Evolutionary conservation across 2,329 filamentous ascomycete species (phyloP), one percentile per base, ranked within the genome.

Genomic region (Penicillium sp.): DNA sequence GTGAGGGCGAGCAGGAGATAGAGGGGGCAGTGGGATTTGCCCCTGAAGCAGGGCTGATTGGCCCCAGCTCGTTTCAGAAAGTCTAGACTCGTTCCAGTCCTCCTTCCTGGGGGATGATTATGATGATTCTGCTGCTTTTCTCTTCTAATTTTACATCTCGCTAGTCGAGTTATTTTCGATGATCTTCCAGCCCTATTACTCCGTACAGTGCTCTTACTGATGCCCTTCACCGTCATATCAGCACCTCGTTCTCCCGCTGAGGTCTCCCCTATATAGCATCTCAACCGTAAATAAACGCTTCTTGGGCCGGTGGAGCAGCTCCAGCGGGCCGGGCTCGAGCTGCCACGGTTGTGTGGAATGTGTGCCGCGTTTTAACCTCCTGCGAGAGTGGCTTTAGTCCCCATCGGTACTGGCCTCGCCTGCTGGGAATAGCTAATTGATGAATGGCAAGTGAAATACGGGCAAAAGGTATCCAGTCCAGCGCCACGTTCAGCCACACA

Each of bases 31-130:
- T 22, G 50, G 22, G 22, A 57, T 53, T 50, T 46, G 18, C 63
- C 64, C 64, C 63, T 65, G 60, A 62, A 50, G 41, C 36, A 39
- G 24, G 57, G 52, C 50, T 66, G 64, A 65, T 65, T 65, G 64
- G 59, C 35, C 46, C 60, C 43, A 36, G 35, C 55, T 27, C 54
- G 64, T 66, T 66, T 66, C 64, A 66, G 61, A 18, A 27, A 60
- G 59, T 66, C 63, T 60, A 64, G 63, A 61, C 61, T 55, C 16
- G 24, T 27, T 52, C 54, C 31, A 50, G 33, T 19, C 3, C 11
- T 2, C 10, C 41, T 16, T 44, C 41, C 6, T 11, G 27, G 2
- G 1, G 27, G 6, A 27, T 7, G 4, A 31, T 9, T 9, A 31
- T 31, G 6, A 31, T 9, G 9, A 31, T 31, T 27, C 19, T 27